Base-by-base conservation (phyloP, 2,329 filamentous ascomycete species). In the Tolypocladium amazonense region DNA sequence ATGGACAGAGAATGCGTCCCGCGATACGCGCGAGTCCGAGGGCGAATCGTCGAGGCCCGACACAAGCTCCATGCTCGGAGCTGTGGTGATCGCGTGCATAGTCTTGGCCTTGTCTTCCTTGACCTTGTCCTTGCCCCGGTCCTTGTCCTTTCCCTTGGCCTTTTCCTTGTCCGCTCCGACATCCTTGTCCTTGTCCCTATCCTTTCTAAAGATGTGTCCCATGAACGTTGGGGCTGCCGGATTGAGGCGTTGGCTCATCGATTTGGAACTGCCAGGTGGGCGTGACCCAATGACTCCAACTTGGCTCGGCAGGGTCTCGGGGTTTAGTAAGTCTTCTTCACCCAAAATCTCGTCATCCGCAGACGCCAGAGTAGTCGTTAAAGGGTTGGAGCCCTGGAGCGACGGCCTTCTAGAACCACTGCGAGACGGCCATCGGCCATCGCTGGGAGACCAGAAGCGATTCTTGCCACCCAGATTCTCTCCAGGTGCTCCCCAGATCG, bases 151-250 rank as follows among this genome's bases (percentile, higher is more conserved):
- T n/a, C 70, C 69, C 58, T 56, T 72, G 61, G 56, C 69, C 64
- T 75, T 78, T 27, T 68, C 64, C 62, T 70, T 73, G 25, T 70
- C 68, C 3, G 20, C 50, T 2, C 50, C 30, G 15, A 11, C 30
- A 50, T 56, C 59, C 38, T 58, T 62, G 27, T 68, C 72, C 47
- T 67, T 72, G 38, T 76, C 72, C 66, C 75, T 72, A 71, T 62
- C 73, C 62, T 66, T 74, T 20, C 80, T 78, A 66, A 86, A 83
- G 61, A 94, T 84, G 43, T 86, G 82, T 12, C 82, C 87, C 73
- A 88, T 93, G 71, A 97, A 97, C 0, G 88, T 90, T 11, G 92
- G 92, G 0, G 93, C 94, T 8, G 90, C 84, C 9, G 94, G 94
- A 67, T 99, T 97, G 35, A 97, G 80, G 67, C 73, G 86, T 75